Conservation (phyloP, 257 asterid genomes). For the Forsythia viridissima region DNA sequence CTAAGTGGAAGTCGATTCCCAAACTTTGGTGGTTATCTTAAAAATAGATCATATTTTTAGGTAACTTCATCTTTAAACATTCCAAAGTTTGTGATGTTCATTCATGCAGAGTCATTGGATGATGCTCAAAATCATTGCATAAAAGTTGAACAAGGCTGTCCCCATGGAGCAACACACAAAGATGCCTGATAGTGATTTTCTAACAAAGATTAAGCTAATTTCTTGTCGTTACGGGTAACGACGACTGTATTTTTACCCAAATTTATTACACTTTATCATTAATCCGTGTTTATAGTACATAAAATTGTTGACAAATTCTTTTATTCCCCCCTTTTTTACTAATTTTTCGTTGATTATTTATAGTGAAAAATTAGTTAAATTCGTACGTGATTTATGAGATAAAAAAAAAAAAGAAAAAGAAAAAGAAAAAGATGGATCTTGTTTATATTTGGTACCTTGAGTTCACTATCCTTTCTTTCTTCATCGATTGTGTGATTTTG, state of each 20-base stretch:
- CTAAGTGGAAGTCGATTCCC: conserved; percentile 6
- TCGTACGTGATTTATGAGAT: too few relatives aligned
- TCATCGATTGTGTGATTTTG: background rate
- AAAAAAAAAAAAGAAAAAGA: too few relatives aligned
- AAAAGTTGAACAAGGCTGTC: conserved; percentile 48
- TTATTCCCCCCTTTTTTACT: background rate
- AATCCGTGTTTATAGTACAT: conserved; percentile 25
- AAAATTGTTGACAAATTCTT: conserved; percentile 11
- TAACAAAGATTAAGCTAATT: conserved; percentile 40
- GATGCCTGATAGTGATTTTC: conserved; percentile 58
- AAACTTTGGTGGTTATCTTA: background rate
- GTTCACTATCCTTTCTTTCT: background rate
- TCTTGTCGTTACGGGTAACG: conserved; percentile 32
- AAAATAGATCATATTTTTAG: conserved; percentile 26
- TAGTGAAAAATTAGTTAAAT: background rate
- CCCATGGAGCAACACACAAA: conserved; percentile 46
- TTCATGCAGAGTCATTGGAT: conserved; percentile 42
- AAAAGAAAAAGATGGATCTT: too few relatives aligned
- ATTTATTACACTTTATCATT: conserved; percentile 11
- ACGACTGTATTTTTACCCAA: conserved; percentile 11
- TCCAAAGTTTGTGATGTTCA: conserved; percentile 40
- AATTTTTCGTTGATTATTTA: background rate
- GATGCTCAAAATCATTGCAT: conserved; percentile 45
- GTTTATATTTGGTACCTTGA: background rate
- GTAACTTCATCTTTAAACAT: conserved; percentile 44